Conservation (phyloP, 139 green algal genomes). For the Picochlorum sp. region DNA sequence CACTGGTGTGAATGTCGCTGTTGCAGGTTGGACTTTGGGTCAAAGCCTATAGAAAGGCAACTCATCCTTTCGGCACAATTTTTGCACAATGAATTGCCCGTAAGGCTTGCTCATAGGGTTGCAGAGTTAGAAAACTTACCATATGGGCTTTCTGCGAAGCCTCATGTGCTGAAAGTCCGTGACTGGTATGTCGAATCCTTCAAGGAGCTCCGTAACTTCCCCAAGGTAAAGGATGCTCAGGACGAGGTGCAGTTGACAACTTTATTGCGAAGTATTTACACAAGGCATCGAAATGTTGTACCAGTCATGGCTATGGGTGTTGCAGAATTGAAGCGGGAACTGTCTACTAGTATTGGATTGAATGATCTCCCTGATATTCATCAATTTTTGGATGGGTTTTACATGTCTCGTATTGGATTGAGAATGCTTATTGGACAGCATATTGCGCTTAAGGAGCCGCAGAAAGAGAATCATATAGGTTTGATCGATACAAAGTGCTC, state of each 20-base stretch:
- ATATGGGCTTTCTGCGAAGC: constrained; percentile 84
- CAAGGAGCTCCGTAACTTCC: constrained; percentile 78
- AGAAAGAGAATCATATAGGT: constrained; percentile 52
- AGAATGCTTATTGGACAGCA: constrained; percentile 97
- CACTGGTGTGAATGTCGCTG: not conserved
- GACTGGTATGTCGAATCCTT: constrained; percentile 99
- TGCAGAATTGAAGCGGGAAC: constrained; percentile 76
- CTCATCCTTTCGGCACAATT: constrained; percentile 94
- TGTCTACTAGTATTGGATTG: constrained; percentile 48
- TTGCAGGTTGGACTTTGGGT: constrained; percentile 91
- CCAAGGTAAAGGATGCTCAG: constrained; percentile 40
- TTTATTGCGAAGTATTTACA: constrained; percentile 67
- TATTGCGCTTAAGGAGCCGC: constrained; percentile 81
- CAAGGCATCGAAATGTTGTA: constrained; percentile 85
- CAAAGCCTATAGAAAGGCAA: constrained; percentile 85
- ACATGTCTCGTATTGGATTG: constrained; percentile 95
- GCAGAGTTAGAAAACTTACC: constrained; percentile 96
- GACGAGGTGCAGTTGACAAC: constrained; percentile 90
- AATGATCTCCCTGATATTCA: constrained; percentile 93
- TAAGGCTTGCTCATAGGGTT: constrained; percentile 88
- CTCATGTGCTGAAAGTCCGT: constrained; percentile 84
- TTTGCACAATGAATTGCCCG: constrained; percentile 91
- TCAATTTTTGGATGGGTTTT: constrained; percentile 96
- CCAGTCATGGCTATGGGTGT: constrained; percentile 93
- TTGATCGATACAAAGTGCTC: constrained; percentile 85